These are phyloP conservation scores for Lagenaria siceraria DNA, from an alignment of 306 rosid genomes.

Conservation along the genomic window DNA sequence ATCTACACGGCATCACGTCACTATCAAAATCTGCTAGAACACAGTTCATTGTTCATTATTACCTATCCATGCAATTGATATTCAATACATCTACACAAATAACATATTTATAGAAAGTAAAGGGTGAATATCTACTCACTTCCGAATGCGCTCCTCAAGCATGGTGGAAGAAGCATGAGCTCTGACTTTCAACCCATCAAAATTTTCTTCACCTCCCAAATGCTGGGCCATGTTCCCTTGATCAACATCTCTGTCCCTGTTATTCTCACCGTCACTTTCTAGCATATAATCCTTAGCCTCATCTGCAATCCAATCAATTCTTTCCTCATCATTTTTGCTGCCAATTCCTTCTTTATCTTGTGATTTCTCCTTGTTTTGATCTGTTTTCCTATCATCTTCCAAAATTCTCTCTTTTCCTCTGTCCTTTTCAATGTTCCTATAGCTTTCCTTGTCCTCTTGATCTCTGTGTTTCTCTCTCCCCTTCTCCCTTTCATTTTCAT, in stretches of 20 bases:
- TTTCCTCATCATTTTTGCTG: conserved; percentile 36
- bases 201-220: conserved; percentile 21
- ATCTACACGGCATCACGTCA: neutral
- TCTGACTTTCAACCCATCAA: conserved; percentile 20
- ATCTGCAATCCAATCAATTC: conserved; percentile 33
- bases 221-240: conserved; percentile 27
- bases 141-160: conserved; percentile 63
- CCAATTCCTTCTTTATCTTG: conserved; percentile 38
- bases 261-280: conserved; percentile 31
- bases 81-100: neutral
- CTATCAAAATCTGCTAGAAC: neutral
- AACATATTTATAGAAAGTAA: neutral
- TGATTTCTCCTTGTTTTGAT: conserved; percentile 41
- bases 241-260: conserved; percentile 35
- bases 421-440: conserved; percentile 35
- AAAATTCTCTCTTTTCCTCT: conserved; percentile 31
- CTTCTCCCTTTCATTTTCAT: conserved; percentile 21
- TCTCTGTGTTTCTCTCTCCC: conserved; percentile 48
- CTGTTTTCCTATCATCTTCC: conserved; percentile 33
- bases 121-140: conserved; percentile 24
- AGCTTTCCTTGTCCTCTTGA: conserved; percentile 25
- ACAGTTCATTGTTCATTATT: neutral
- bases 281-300: conserved; percentile 27
- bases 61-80: neutral
- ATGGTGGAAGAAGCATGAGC: conserved; percentile 25